A percentile compares a stretch with the other conserved stretches of the same genome.
Conservation (phyloP, 2,329 filamentous ascomycete species). For the Byssothecium circinans region DNA sequence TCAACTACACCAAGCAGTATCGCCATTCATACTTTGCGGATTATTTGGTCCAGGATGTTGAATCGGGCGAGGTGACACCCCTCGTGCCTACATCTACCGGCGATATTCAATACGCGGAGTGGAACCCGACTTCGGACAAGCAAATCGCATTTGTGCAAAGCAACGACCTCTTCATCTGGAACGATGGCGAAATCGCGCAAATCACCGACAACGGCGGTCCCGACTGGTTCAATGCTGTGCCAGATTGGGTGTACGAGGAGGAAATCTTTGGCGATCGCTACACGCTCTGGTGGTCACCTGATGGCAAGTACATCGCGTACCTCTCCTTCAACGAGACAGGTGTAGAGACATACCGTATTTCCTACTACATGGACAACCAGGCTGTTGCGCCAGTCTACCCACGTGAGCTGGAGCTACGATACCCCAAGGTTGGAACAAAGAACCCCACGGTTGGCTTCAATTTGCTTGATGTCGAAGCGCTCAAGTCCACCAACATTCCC, state of each 20-base stretch:
- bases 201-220: slow-evolving; percentile 63
- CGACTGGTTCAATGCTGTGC: slow-evolving; percentile 65
- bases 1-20: slow-evolving; percentile 70
- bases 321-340: slow-evolving; percentile 66
- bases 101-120: slow-evolving; percentile 68
- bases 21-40: slow-evolving; percentile 69
- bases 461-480: slow-evolving; percentile 56
- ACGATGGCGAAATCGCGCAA: slow-evolving; percentile 56
- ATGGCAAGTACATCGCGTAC: slow-evolving; percentile 58
- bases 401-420: slow-evolving; percentile 63
- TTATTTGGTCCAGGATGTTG: slow-evolving; percentile 65
- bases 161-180: slow-evolving; percentile 66
- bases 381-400: slow-evolving; percentile 64
- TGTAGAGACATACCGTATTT: slow-evolving; percentile 66
- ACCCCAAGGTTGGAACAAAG: slow-evolving; percentile 69
- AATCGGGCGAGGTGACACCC: slow-evolving; percentile 57
- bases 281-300: slow-evolving; percentile 61
- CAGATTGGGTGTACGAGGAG: slow-evolving; percentile 67
- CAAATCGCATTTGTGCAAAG: slow-evolving; percentile 68
- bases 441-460: slow-evolving; percentile 67
- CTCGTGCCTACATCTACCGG: slow-evolving; percentile 62
- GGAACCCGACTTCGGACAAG: slow-evolving; percentile 58
- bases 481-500: slow-evolving; percentile 50
- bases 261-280: slow-evolving; percentile 57
- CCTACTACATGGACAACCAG: slow-evolving; percentile 66